Base-by-base conservation (phyloP, 495 filamentous ascomycete genomes). In the Hypoxylon fragiforme region DNA sequence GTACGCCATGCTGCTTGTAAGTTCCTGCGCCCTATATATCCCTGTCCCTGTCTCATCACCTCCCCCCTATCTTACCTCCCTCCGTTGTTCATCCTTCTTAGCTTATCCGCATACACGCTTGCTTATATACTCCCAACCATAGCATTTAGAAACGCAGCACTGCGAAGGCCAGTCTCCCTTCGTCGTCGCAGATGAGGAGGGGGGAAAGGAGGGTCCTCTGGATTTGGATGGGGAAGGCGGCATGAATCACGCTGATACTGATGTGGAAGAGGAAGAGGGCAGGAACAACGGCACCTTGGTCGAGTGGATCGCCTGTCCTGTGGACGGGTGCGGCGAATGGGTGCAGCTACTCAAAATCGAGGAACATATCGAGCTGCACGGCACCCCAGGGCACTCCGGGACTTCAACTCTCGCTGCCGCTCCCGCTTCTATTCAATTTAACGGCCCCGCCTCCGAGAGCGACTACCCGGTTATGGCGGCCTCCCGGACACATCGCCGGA, bases 291-390 rank as follows among this genome's bases (percentile, higher is more conserved):
- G 64, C 26, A 62, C 68, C 6, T 70, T 80, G 19, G 47, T 68
- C 15, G 59, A 75, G 6, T 91, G 85, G 57, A 74, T 84, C 34
- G 75, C 84, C 40, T 96, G 92, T 58, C 83, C 87, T 1, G 72
- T 82, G 7, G 77, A 83, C 9, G 81, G 80, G n/a, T 95, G 90
- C 67, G 86, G 85, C 15, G 88, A 95, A 13, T 12, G 5, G 62
- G 65, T 76, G 13, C 69, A 92, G 36, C 70, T 79, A 21, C 65
- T 80, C 2, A 83, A 90, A 54, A 68, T 94, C 26, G 79, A 87
- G 18, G 81, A 77, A 26, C 91, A 95, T 66, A 69, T 91, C 30
- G 87, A 91, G 64, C 71, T 91, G 40, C 91, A 96, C 69, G 64
- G 72, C 30, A 78, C 81, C 24, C n/a, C n/a, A n/a, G 88, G 89